phyloP scores from a whole-genome alignment of 306 rosid species.

The Ormosia semicastrata region DNA sequence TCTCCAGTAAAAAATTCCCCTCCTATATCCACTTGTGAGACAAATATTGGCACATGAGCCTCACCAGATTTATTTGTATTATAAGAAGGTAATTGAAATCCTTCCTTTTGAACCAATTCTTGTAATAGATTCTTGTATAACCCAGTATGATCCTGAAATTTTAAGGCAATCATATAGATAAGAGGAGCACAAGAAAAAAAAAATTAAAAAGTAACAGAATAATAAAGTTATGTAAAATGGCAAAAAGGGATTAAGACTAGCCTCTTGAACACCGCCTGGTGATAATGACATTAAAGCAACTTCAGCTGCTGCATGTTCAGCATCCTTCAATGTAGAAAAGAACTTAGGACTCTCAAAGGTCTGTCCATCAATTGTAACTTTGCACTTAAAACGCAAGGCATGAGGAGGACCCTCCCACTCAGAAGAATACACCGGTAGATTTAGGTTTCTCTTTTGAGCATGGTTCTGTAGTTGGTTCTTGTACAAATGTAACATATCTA shows the following conservation, averaged over 20 bases:
- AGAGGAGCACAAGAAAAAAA: neutral
- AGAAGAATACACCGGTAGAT: constrained; percentile 59
- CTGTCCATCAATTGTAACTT: constrained; percentile 62
- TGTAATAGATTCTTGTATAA: constrained; percentile 85
- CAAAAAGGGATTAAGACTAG: constrained; percentile 36
- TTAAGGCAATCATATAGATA: constrained; percentile 5
- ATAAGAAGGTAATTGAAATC: constrained; percentile 51
- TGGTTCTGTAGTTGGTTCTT: constrained; percentile 68
- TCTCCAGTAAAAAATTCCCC: constrained; percentile 59
- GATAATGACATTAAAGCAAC: constrained; percentile 61
- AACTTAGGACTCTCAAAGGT: constrained; percentile 57
- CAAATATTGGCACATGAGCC: constrained; percentile 57
- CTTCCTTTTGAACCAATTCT: constrained; percentile 69
- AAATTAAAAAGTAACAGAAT: neutral
- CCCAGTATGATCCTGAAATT: constrained; percentile 47
- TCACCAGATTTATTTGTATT: constrained; percentile 50
- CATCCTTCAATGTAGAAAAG: constrained; percentile 66
- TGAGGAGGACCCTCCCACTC: constrained; percentile 91
- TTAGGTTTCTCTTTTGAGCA: constrained; percentile 60
- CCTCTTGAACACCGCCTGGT: constrained; percentile 58
- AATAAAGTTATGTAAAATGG: neutral
- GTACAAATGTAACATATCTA: constrained; percentile 55
- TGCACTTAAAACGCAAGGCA: constrained; percentile 62
- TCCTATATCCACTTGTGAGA: constrained; percentile 62
- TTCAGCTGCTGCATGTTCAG: constrained; percentile 89